phyloP scores from a whole-genome alignment of 345 rosid genomes.

The Gossypium australe region DNA sequence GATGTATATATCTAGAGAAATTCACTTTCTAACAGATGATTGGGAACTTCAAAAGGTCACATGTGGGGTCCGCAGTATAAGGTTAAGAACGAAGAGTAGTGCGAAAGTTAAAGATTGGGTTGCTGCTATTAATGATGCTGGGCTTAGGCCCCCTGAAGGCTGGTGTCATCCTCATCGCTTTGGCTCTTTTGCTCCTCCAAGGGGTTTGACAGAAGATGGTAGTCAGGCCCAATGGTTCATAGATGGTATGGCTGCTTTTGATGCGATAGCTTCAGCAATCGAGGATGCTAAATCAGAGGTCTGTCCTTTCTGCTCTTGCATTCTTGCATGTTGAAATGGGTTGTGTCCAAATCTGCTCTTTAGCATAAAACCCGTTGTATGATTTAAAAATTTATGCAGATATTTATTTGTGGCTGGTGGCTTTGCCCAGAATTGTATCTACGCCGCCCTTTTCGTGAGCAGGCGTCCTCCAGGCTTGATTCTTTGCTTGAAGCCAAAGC shows the following conservation, averaged over 20 bases:
- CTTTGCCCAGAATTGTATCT: constrained; percentile 96
- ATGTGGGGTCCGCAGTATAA: constrained; percentile 84
- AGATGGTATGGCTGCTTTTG: constrained; percentile 93
- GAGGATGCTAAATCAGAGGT: constrained; percentile 98
- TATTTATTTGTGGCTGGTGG: constrained; percentile 99
- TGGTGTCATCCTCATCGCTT: constrained; percentile 99
- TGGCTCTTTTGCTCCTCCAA: constrained; percentile 96
- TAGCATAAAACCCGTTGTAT: constrained; percentile 21
- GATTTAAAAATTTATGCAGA: constrained; percentile 47
- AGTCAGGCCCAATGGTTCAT: constrained; percentile 98
- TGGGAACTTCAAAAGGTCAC: constrained; percentile 67
- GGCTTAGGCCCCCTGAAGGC: constrained; percentile 95
- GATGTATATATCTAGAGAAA: constrained; percentile 29
- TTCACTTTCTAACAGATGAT: constrained; percentile 42
- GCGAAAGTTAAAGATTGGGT: constrained; percentile 97
- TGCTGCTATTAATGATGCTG: constrained; percentile 90
- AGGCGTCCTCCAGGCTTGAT: constrained; percentile 80
- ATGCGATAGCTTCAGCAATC: constrained; percentile 80
- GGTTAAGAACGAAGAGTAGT: constrained; percentile 65
- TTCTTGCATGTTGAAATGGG: constrained; percentile 9
- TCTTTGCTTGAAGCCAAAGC: constrained; percentile 90
- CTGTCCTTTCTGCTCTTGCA: constrained; percentile 24
- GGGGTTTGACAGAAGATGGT: constrained; percentile 96
- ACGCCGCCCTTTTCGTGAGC: constrained; percentile 72
- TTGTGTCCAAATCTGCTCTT: neutral